These are phyloP conservation scores for Phytophthora cajani DNA, from an alignment of 352 stramenopile genomes.

Conservation along the genomic window DNA sequence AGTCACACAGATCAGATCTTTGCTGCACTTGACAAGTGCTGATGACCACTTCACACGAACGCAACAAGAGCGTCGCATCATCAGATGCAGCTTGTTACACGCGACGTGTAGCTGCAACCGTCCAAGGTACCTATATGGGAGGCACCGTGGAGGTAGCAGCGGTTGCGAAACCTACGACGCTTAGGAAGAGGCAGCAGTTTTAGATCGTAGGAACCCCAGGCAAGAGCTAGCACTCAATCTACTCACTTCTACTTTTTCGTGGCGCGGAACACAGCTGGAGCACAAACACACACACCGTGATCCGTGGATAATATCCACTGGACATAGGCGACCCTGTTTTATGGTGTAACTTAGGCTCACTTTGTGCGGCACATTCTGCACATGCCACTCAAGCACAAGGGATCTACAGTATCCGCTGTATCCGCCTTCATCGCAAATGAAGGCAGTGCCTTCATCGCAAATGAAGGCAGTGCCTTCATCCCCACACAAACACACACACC, in stretches of 20 bases:
- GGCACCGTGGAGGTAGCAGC: too few relatives aligned
- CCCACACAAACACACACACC: too few relatives aligned
- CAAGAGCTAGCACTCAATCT: neutral
- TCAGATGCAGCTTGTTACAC: neutral
- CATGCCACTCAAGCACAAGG: too few relatives aligned
- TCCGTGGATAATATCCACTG: too few relatives aligned
- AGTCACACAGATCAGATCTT: neutral
- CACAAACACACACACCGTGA: too few relatives aligned
- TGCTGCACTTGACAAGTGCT: neutral
- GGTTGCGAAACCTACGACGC: neutral
- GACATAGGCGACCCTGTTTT: too few relatives aligned
- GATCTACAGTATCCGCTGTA: too few relatives aligned
- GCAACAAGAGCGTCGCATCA: neutral
- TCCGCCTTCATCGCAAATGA: too few relatives aligned
- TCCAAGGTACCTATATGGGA: neutral
- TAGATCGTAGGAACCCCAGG: neutral
- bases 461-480: too few relatives aligned
- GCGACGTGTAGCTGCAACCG: conserved; percentile 1
- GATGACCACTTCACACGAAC: neutral
- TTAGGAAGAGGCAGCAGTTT: neutral
- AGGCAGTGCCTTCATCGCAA: too few relatives aligned
- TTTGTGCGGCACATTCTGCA: too few relatives aligned
- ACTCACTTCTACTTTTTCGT: conserved; percentile 1
- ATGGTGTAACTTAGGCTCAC: too few relatives aligned
- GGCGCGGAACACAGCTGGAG: neutral